Percentiles rank a stretch among this genome's conserved stretches.
Evolutionary conservation across 768 basidiomycete species (phyloP).

Genomic region (Suillus paluster): DNA sequence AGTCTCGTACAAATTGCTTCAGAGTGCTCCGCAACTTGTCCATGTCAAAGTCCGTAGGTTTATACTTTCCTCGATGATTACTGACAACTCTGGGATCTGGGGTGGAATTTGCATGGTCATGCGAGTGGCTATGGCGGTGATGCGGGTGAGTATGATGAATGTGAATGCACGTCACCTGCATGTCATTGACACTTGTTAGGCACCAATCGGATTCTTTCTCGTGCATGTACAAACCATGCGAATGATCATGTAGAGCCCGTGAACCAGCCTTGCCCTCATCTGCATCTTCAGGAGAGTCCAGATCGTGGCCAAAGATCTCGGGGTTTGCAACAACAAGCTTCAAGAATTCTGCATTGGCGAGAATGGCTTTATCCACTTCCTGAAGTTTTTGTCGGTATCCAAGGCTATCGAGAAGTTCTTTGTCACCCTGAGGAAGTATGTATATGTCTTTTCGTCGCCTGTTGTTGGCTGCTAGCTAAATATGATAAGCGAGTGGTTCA

Average conservation of each 20-base stretch:
- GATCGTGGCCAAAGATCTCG: slow-evolving; percentile 74
- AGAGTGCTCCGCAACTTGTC: slow-evolving; percentile 92
- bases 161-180: slow-evolving; percentile 31
- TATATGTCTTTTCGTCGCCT: slow-evolving; percentile 79
- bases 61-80: slow-evolving; percentile 37
- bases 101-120: slow-evolving; percentile 16
- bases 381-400: slow-evolving; percentile 83
- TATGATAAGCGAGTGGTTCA: background rate
- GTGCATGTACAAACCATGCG: slow-evolving; percentile 9
- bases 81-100: slow-evolving; percentile 15
- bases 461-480: slow-evolving; percentile 61
- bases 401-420: slow-evolving; percentile 63
- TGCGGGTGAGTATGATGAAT: slow-evolving; percentile 41
- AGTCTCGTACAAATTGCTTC: slow-evolving; percentile 93
- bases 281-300: slow-evolving; percentile 18
- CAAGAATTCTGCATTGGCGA: slow-evolving; percentile 80
- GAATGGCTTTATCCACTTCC: slow-evolving; percentile 80
- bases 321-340: slow-evolving; percentile 75
- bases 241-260: background rate
- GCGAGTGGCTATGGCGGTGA: slow-evolving; percentile 39
- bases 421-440: slow-evolving; percentile 69
- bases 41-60: slow-evolving; percentile 76
- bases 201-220: slow-evolving; percentile 11
- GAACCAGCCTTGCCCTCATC: slow-evolving; percentile 28
- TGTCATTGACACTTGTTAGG: slow-evolving; percentile 1